Base-by-base conservation (phyloP, 805 yeast genomes). In the Saturnispora bothae region DNA sequence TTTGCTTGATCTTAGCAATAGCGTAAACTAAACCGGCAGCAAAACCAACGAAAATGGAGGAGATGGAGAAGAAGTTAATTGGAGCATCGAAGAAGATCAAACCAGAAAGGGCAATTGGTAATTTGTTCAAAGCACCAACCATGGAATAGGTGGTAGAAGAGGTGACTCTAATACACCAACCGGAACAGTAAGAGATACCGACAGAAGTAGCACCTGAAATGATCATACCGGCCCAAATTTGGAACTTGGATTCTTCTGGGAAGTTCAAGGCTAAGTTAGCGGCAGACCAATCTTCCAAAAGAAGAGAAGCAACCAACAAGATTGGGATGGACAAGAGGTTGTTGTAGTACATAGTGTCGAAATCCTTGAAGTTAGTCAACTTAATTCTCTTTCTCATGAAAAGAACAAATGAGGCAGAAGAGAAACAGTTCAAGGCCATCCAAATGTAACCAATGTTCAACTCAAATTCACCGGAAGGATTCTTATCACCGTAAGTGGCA, bases 131-230 rank as follows among this genome's bases (percentile, higher is more conserved):
- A 39, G 98, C 98, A 62, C 98, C 98, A 43, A 92, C 97, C 98
- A 92, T 92, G 39, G 96, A 85, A 69, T 92, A 92, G 40, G 98
- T 92, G 40, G 98, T 92, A 20, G 97, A 88, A 17, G 96, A 85
- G 31, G 98, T 92, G 47, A 92, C 97, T 68, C 98, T 84, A 48
- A 92, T 95, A 75, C 98, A 92, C 98, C 98, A 92, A 45, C 96
- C 98, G 10, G 97, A 86, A 64, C 96, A 85, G 75, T 92, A 92
- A 32, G 97, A 89, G 60, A 92, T 92, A 67, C 95, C 96, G 38
- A 92, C 95, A 23, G 96, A 81, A 32, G 94, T 80, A 50, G 83
- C 74, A 63, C 98, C 98, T 27, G 96, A 84, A 57, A 89, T 73
- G 46, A 92, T 54, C 95, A 92, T 88, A 51, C 85, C 78, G 32